Evolutionary conservation across 1,284 basidiomycete species (phyloP), one percentile per base, ranked within the genome.

Genomic region (Ganoderma leucocontextum): DNA sequence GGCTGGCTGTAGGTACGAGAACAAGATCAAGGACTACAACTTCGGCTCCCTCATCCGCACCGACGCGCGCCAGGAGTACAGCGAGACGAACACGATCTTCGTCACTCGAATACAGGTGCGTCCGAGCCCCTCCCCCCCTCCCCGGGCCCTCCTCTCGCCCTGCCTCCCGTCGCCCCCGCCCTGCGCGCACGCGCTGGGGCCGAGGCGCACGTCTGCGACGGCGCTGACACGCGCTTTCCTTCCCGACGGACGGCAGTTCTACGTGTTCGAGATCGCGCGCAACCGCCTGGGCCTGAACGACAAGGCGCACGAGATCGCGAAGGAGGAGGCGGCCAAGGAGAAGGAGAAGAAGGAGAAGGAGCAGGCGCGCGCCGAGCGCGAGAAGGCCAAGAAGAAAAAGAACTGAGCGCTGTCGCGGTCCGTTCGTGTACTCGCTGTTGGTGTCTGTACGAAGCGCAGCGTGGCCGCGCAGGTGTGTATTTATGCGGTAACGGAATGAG

Each of bases 1-100:
- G 29, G 29, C 29, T 29, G 41, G 44, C 5, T 41, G 60, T 71
- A 92, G 91, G 72, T 97, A 95, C 82, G 91, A 96, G 82, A 91
- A 93, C 71, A 92, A 91, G 76, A 84, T 98, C 66, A 92, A 95
- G 78, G 97, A 99, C 76, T 96, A 94, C 84, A 99, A 99, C 86
- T 98, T 99, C 82, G 98, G 98, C 39, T 98, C 95, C 2, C 85
- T 99, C 74, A 93, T 99, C 74, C 90, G 98, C 62, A 92, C 89
- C 64, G 90, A 98, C 78, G 87, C 91, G 44, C 85, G 84, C 61
- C 87, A 90, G 70, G 95, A 97, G 78, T 99, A 99, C 81, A 91
- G 89, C 12, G 94, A 99, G 84, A 89, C 85, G 63, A 99, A 99
- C 84, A 95, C 95, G 15, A 97, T 98, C 70, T 97, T 99, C 77